Evolutionary conservation across 352 stramenopile genomes (phyloP), one percentile per base, ranked within the genome.

Genomic region (Phytopythium mirpurense): DNA sequence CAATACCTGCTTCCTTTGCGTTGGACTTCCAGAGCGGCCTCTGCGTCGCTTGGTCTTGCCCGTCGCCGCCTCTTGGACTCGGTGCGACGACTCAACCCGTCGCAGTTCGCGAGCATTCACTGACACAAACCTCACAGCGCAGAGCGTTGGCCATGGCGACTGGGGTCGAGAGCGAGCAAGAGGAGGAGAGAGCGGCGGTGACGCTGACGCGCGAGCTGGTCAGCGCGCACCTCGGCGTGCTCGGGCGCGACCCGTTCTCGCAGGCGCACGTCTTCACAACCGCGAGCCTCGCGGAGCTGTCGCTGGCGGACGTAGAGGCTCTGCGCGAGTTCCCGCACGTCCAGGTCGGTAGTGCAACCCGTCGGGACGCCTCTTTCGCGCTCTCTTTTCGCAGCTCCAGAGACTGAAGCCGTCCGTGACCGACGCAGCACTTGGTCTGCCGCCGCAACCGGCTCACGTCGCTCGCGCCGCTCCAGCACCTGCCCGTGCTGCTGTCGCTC

Each of bases 241-340:
- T 90, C 7, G 74, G 80, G 8, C 76, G 69, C 54, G 79, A 88
- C 35, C 80, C 80, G 41, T 88, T 82, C 64, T 79, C 76, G 2
- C 70, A 83, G 18, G 65, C 62, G 24, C 77, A 83, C 36, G 65
- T 90, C 27, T 88, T 68, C 61, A 90, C 80, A 10, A 88, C 74
- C 5, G 71, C 70, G 16, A 68, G 64, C 23, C 68, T 90, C 2
- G 54, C 44, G 14, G 51, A 48, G 23, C 63, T 86, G 6, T 51
- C 62, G 23, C 66, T 88, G 26, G 53, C 55, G 0, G 63, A 88
- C 54, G 53, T 90, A n/a, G 34, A 64, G 2, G 57, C 54, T 0
- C 62, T 88, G 19, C 56, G 57, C 8, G 70, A 74, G 19, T 90
- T 87, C 45, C 63, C 62, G 3, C 65, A 83, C 42, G 55, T 89